Conservation (phyloP, 495 filamentous ascomycete genomes). For the Daldinia caldariorum region DNA sequence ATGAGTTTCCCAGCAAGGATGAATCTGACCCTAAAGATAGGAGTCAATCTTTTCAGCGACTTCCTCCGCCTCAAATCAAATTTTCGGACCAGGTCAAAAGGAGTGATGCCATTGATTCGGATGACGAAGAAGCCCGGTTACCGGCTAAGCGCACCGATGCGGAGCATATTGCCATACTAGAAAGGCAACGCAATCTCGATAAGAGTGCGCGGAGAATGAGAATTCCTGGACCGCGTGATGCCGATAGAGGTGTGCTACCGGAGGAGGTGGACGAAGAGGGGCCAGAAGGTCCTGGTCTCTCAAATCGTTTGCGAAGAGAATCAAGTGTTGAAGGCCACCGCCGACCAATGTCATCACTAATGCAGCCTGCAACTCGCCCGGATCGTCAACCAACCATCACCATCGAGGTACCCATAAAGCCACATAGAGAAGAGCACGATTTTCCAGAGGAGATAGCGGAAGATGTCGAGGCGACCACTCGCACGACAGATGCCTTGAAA, state of each 20-base stretch:
- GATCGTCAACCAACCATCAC: slow-evolving; percentile 67
- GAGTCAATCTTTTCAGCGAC: slow-evolving; percentile 20
- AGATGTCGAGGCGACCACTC: slow-evolving; percentile 47
- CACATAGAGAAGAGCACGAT: slow-evolving; percentile 44
- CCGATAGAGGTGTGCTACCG: slow-evolving; percentile 79
- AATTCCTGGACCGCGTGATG: slow-evolving; percentile 88
- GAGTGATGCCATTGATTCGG: slow-evolving; percentile 51
- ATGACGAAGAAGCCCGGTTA: slow-evolving; percentile 51
- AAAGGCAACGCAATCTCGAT: slow-evolving; percentile 80
- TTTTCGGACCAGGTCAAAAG: slow-evolving; percentile 70
- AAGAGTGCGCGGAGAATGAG: slow-evolving; percentile 82
- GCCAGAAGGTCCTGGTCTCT: slow-evolving; percentile 37
- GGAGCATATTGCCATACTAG: slow-evolving; percentile 85
- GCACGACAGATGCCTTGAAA: slow-evolving; percentile 49
- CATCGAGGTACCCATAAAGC: slow-evolving; percentile 67
- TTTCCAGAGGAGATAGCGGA: slow-evolving; percentile 50
- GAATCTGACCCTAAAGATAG: slow-evolving; percentile 28
- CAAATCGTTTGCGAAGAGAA: slow-evolving; percentile 31
- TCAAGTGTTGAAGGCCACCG: slow-evolving; percentile 40
- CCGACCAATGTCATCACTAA: slow-evolving; percentile 27
- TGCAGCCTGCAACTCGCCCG: slow-evolving; percentile 47
- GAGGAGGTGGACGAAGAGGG: slow-evolving; percentile 53
- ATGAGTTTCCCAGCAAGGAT: slow-evolving; percentile 44
- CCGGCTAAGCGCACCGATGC: slow-evolving; percentile 70
- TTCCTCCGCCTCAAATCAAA: slow-evolving; percentile 59